Percentiles rank a stretch among this genome's conserved stretches.
Evolutionary conservation across 305 asterid genomes (phyloP).

Genomic region (Rubia peregrina): DNA sequence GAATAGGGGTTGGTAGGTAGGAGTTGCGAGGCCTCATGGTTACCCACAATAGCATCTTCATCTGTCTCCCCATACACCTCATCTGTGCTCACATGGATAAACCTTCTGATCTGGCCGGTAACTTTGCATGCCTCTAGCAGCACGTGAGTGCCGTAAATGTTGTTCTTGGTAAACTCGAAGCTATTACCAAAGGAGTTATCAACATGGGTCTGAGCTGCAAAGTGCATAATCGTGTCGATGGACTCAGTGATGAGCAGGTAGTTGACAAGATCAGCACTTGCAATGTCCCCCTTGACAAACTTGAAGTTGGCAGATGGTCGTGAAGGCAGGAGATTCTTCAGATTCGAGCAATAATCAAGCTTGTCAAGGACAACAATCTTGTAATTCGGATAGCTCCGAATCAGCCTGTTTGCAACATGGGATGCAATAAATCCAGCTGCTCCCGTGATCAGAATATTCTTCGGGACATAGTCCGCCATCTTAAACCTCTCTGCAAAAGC

Average conservation of each 20-base stretch:
- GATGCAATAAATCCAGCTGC: constrained; percentile 88
- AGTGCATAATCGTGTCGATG: constrained; percentile 83
- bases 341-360: constrained; percentile 71
- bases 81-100: constrained; percentile 81
- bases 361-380: constrained; percentile 78
- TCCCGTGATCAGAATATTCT: constrained; percentile 75
- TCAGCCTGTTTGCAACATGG: constrained; percentile 76
- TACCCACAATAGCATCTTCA: constrained; percentile 73
- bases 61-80: constrained; percentile 84
- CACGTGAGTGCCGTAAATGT: constrained; percentile 77
- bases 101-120: constrained; percentile 62
- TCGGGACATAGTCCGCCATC: constrained; percentile 57
- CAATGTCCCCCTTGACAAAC: constrained; percentile 78
- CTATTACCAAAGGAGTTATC: constrained; percentile 80
- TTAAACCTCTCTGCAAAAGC: constrained; percentile 7
- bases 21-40: constrained; percentile 78
- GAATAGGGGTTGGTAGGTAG: constrained; percentile 79
- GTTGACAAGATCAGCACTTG: constrained; percentile 73
- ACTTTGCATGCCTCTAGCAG: constrained; percentile 78
- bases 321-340: constrained; percentile 58
- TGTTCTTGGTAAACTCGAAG: constrained; percentile 79
- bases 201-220: constrained; percentile 83
- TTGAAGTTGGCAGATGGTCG: constrained; percentile 60
- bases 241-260: constrained; percentile 73
- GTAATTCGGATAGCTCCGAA: constrained; percentile 61